phyloP scores from a whole-genome alignment of 2,329 filamentous ascomycete species.

The Teratosphaeria destructans region DNA sequence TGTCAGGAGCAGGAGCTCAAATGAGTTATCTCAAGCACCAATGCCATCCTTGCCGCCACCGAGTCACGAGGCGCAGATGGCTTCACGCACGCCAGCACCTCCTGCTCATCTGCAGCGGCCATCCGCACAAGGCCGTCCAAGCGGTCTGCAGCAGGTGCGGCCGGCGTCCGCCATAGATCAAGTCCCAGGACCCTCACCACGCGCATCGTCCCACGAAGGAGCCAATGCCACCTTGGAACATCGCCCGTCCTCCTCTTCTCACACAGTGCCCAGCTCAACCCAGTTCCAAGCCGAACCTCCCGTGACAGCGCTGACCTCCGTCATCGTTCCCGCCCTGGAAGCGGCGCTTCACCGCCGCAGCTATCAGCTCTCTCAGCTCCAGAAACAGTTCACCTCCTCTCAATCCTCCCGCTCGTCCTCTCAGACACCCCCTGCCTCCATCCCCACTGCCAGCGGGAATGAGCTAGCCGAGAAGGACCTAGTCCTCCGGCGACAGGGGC shows the following conservation, averaged over 20 bases:
- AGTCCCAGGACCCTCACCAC: conserved; percentile 1
- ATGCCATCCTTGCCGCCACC: conserved; percentile 21
- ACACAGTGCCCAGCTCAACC: conserved; percentile 20
- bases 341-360: conserved; percentile 74
- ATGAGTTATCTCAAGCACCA: conserved; percentile 24
- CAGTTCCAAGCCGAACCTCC: conserved; percentile 7
- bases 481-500: conserved; percentile 48
- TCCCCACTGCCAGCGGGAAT: not conserved
- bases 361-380: conserved; percentile 48
- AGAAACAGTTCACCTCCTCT: conserved; percentile 24
- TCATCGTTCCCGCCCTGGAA: conserved; percentile 86
- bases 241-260: conserved; percentile 5
- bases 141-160: not conserved
- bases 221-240: not conserved
- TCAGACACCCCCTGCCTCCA: not conserved
- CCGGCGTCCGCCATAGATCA: not conserved
- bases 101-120: not conserved
- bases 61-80: conserved; percentile 1
- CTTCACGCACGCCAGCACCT: not conserved
- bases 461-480: conserved; percentile 14
- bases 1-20: conserved; percentile 8
- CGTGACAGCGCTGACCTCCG: conserved; percentile 78
- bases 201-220: conserved; percentile 4
- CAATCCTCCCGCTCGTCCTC: conserved; percentile 28
- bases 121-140: not conserved